Evolutionary conservation across 441 rosid species (phyloP).

Genomic region (Metrosideros polymorpha): DNA sequence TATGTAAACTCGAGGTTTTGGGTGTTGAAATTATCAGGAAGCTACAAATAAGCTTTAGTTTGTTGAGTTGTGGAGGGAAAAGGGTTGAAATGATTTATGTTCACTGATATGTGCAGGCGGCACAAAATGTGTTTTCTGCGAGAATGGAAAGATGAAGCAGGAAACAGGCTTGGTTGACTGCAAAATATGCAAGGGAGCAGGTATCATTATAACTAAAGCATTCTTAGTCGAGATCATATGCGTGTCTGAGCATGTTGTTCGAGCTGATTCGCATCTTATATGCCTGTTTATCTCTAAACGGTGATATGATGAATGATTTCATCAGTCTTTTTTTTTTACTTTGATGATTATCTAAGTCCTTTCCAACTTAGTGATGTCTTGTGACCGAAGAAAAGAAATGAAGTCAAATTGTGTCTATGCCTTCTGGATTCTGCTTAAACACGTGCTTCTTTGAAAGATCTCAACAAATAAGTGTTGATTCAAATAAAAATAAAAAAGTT

Average conservation of each 20-base stretch:
- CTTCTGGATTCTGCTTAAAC: not conserved
- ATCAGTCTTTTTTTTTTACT: not conserved
- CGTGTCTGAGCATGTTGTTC: not conserved
- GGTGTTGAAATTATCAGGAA: not conserved
- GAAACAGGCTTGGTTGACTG: constrained; percentile 64
- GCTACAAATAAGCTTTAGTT: not conserved
- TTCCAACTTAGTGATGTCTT: not conserved
- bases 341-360: not conserved
- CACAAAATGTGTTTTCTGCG: constrained; percentile 80
- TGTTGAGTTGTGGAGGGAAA: not conserved
- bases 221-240: not conserved
- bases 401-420: not conserved
- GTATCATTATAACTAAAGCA: constrained; percentile 17
- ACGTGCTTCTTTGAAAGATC: not conserved
- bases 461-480: not conserved
- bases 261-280: not conserved
- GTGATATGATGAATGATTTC: not conserved
- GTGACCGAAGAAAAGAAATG: not conserved
- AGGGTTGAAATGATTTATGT: not conserved
- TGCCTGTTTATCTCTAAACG: not conserved
- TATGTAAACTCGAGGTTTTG: not conserved
- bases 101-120: constrained; percentile 39
- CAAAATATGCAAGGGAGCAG: constrained; percentile 86
- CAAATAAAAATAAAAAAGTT: not conserved
- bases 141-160: constrained; percentile 73